Base-by-base conservation (phyloP, 257 asterid species). In the Asclepias syriaca region DNA sequence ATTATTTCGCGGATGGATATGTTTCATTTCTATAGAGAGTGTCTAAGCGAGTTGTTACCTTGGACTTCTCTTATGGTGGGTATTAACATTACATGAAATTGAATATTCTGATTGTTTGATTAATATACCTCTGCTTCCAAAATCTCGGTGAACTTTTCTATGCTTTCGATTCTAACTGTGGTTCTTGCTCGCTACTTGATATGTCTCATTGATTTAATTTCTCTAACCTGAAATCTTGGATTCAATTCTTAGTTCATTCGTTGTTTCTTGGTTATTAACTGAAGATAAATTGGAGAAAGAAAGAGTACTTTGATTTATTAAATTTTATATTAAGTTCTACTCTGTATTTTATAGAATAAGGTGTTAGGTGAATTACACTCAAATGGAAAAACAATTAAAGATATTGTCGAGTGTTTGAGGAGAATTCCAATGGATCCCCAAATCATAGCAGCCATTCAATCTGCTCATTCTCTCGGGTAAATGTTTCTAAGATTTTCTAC, bases 381-480 rank as follows among this genome's bases (percentile, higher is more conserved):
- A 76, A 85, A 75, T 73, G 93, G 97, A 49, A 88, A 80, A 77
- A 82, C 88, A 9, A 75, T 82, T 48, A 81, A 92, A 65, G 91
- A 87, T 10, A 86, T 92, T 73, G 79, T 82, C 1, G 85, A 85
- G 68, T 92, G 97, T 81, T 86, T 92, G 79, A 83, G 83, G 81
- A 73, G 70, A 54, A 73, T 88, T 51, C 87, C 93, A 0, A 71
- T 92, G 86, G 95, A 92, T 80, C 85, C 87, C 14, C 70, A 43
- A 37, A 79, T 81, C 58, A 64, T 84, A 68, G 84, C 77, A 66
- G 93, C 83, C 59, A 84, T 88, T n/a, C 68, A 66, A 78, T 81
- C 87, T 53, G 97, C 95, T 79, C 85, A 82, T 84, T 79, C 85
- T 64, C 80, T 73, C 6, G 97, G 98, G 98, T 88, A 81, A 81